phyloP scores from a whole-genome alignment of 225 moss, liverwort and hornwort species.

The Sphagnum tenellum region DNA sequence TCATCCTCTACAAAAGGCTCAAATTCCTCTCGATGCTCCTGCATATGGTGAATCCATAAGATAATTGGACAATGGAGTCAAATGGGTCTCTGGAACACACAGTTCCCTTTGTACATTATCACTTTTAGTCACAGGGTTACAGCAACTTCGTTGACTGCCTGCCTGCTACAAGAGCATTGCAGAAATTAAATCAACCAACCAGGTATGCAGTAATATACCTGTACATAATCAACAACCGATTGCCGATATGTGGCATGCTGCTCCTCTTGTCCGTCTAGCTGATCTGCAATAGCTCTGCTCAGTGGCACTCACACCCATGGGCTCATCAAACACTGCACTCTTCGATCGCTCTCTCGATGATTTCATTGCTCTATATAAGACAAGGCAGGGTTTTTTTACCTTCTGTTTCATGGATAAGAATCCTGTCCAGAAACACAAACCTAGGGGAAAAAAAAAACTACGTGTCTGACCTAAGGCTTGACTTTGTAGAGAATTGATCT shows the following conservation, averaged over 20 bases:
- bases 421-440: too few relatives aligned
- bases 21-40: conserved; percentile 88
- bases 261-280: conserved; percentile 81
- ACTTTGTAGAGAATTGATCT: too few relatives aligned
- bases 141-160: background rate
- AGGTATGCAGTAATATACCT: conserved; percentile 25
- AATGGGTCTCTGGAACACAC: too few relatives aligned
- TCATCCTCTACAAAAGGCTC: conserved; percentile 98
- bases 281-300: conserved; percentile 80
- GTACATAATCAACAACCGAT: conserved; percentile 70
- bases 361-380: too few relatives aligned
- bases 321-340: background rate
- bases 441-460: too few relatives aligned
- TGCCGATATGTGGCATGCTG: conserved; percentile 73
- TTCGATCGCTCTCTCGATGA: background rate
- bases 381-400: too few relatives aligned
- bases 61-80: too few relatives aligned
- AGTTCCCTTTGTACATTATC: background rate
- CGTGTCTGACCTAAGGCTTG: too few relatives aligned
- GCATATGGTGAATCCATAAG: background rate
- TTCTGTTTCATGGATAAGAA: too few relatives aligned
- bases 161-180: background rate
- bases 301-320: background rate
- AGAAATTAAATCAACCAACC: too few relatives aligned
- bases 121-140: conserved; percentile 2